Percentiles rank a stretch among this genome's conserved stretches.
Conservation (phyloP, 2,329 filamentous ascomycete genomes). For the Juglanconis oblonga region DNA sequence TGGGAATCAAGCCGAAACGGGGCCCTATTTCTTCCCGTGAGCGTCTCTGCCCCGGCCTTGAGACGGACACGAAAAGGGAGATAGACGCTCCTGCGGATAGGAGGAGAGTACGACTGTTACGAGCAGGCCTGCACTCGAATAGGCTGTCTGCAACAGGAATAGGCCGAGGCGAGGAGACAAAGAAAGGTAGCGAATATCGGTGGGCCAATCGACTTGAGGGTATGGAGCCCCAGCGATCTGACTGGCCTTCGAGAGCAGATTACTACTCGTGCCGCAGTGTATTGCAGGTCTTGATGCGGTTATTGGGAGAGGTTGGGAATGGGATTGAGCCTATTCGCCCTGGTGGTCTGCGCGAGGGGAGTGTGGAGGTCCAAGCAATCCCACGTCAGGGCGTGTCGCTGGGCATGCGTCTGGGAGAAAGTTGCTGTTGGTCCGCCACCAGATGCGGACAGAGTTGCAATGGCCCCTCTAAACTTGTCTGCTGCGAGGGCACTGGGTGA, state of each 20-base stretch:
- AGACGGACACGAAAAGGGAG: conserved; percentile 14
- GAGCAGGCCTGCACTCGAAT: conserved; percentile 11
- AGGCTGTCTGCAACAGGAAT: conserved; percentile 18
- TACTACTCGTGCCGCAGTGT: conserved; percentile 11
- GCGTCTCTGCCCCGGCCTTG: conserved; percentile 8
- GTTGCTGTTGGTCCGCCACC: conserved; percentile 9
- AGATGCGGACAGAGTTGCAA: conserved; percentile 12
- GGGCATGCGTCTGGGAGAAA: neutral
- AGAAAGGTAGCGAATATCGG: conserved; percentile 10
- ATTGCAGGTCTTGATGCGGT: conserved; percentile 3
- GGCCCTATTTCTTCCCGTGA: neutral
- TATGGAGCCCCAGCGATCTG: conserved; percentile 9
- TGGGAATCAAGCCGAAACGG: neutral
- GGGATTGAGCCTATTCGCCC: conserved; percentile 15
- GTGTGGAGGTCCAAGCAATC: neutral
- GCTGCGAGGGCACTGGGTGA: neutral
- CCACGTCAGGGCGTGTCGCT: conserved; percentile 7
- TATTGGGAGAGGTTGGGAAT: neutral
- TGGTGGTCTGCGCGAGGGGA: conserved; percentile 2
- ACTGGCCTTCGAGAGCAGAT: conserved; percentile 9
- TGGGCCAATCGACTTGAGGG: conserved; percentile 11
- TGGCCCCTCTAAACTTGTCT: neutral
- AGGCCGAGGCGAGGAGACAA: conserved; percentile 15
- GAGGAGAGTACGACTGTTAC: neutral
- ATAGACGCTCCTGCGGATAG: conserved; percentile 5